Conservation (phyloP, 2,329 filamentous ascomycete genomes). For the Alternaria triticina region DNA sequence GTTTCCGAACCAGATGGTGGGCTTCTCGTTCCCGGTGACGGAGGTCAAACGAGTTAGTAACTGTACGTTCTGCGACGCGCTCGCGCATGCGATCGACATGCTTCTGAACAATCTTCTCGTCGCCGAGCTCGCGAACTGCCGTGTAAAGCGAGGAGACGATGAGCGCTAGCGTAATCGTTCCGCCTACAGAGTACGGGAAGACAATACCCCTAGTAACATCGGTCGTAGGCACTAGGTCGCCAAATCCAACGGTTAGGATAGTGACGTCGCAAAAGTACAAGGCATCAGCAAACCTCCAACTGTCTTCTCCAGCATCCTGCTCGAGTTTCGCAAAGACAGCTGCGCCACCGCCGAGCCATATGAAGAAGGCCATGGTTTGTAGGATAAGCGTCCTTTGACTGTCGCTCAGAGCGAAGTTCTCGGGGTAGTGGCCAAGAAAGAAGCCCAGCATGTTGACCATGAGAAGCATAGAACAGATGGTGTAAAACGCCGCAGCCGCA, state of each 20-base stretch:
- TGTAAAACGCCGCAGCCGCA: slow-evolving; percentile 79
- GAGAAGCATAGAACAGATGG: slow-evolving; percentile 77
- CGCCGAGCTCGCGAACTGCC: slow-evolving; percentile 65
- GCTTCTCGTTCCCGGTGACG: slow-evolving; percentile 38
- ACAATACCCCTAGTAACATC: slow-evolving; percentile 71
- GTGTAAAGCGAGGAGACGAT: slow-evolving; percentile 81
- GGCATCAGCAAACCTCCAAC: slow-evolving; percentile 77
- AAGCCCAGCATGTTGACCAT: slow-evolving; percentile 82
- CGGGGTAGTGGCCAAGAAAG: slow-evolving; percentile 73
- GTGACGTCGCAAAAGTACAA: slow-evolving; percentile 55
- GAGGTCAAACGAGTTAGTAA: slow-evolving; percentile 60
- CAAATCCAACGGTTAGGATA: slow-evolving; percentile 51
- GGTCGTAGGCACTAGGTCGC: slow-evolving; percentile 63
- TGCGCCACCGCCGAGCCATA: slow-evolving; percentile 80
- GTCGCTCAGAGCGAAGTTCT: slow-evolving; percentile 78
- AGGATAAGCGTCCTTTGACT: slow-evolving; percentile 88
- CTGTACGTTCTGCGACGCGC: slow-evolving; percentile 61
- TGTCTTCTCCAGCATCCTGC: slow-evolving; percentile 44
- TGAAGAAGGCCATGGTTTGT: slow-evolving; percentile 84
- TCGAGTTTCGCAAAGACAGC: slow-evolving; percentile 76
- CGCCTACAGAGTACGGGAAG: slow-evolving; percentile 82
- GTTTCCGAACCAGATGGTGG: slow-evolving; percentile 28
- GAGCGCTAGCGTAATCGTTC: slow-evolving; percentile 83
- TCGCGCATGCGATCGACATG: slow-evolving; percentile 63
- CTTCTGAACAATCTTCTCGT: slow-evolving; percentile 66